Percentiles rank a stretch among this genome's conserved stretches.
Conservation (phyloP, 2,329 filamentous ascomycete genomes). For the Claviceps africana region DNA sequence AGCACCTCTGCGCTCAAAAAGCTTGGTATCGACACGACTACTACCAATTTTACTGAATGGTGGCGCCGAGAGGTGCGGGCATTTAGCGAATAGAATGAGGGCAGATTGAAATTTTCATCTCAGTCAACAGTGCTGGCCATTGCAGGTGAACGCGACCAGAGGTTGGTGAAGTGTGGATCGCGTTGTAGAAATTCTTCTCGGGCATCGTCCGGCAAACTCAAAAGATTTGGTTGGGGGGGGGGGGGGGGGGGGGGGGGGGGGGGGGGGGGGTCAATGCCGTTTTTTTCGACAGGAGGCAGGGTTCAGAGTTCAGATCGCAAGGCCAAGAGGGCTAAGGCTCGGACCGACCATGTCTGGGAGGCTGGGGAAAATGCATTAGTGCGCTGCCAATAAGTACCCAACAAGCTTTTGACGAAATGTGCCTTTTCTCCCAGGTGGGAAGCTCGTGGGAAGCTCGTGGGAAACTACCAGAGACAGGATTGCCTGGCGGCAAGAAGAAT, state of each 20-base stretch:
- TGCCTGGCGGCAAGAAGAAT: not conserved
- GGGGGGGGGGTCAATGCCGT: too few relatives aligned
- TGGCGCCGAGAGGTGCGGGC: constrained; percentile 55
- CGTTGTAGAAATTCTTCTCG: not conserved
- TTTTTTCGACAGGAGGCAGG: not conserved
- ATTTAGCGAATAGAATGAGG: constrained; percentile 34
- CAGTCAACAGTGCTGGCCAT: not conserved
- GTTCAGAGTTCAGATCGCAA: not conserved
- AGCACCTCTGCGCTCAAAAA: constrained; percentile 61
- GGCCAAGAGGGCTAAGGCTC: too few relatives aligned
- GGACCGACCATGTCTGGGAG: not conserved
- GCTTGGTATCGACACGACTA: constrained; percentile 59
- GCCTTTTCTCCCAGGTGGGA: not conserved
- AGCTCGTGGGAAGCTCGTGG: too few relatives aligned
- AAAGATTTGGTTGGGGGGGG: not conserved
- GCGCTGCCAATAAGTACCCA: not conserved
- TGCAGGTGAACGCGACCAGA: not conserved
- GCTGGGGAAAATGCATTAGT: not conserved
- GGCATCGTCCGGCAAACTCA: not conserved
- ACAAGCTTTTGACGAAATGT: not conserved
- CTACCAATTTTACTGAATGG: constrained; percentile 66
- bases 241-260: too few relatives aligned
- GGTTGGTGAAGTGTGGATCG: not conserved
- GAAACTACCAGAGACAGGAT: not conserved
- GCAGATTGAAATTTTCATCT: not conserved